Percentiles rank a stretch among this genome's conserved stretches.
Conservation (phyloP, 352 stramenopile genomes). For the Pythium dissimile region DNA sequence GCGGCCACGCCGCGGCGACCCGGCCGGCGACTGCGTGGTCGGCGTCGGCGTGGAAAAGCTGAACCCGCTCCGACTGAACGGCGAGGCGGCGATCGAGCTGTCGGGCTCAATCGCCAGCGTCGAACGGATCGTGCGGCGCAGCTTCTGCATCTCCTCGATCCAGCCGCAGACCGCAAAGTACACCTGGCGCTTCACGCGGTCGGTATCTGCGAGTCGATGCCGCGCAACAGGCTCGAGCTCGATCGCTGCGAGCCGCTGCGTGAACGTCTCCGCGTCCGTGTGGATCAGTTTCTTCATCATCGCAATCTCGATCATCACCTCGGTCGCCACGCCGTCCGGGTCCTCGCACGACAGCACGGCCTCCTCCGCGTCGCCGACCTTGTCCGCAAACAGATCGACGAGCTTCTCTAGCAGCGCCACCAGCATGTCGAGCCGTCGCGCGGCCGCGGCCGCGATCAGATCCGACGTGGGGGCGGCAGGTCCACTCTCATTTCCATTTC, state of each 20-base stretch:
- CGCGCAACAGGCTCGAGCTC: slow-evolving; percentile 21
- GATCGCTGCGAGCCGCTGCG: slow-evolving; percentile 40
- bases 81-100: slow-evolving; percentile 14
- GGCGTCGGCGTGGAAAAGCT: slow-evolving; percentile 53
- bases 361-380: slow-evolving; percentile 54
- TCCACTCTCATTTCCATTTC: too few relatives aligned
- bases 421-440: slow-evolving; percentile 5
- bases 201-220: slow-evolving; percentile 37
- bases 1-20: slow-evolving; percentile 27
- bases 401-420: slow-evolving; percentile 35
- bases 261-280: slow-evolving; percentile 37
- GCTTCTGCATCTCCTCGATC: slow-evolving; percentile 71
- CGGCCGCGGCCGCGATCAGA: slow-evolving; percentile 25
- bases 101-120: slow-evolving; percentile 34
- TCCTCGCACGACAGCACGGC: slow-evolving; percentile 62
- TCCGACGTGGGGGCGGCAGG: too few relatives aligned
- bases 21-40: slow-evolving; percentile 38
- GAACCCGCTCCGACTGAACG: slow-evolving; percentile 30
- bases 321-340: slow-evolving; percentile 44
- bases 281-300: slow-evolving; percentile 47
- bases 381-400: slow-evolving; percentile 52
- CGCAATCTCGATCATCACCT: slow-evolving; percentile 69
- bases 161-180: slow-evolving; percentile 72
- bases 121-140: slow-evolving; percentile 66
- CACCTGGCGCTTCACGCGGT: slow-evolving; percentile 46